Base-by-base conservation (phyloP, 208 protist genomes). In the Crithidia sp. region DNA sequence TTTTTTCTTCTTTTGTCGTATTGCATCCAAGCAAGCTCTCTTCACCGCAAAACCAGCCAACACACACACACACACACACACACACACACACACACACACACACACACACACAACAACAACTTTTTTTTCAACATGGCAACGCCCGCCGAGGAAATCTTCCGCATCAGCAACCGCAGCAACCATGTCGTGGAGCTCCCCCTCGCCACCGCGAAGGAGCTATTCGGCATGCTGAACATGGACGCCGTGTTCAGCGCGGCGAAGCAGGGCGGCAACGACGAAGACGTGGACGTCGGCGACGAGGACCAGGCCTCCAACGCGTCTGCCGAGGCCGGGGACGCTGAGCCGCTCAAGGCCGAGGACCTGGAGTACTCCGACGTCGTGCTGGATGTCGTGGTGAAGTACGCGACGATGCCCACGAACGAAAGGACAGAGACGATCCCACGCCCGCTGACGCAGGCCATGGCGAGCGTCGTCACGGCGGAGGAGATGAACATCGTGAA, bases 401-500 rank as follows among this genome's bases (percentile, higher is more conserved):
- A 87, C 74, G 77, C 82, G 19, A 55, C 62, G 56, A 55, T 91
- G 17, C 47, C 68, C 3, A 9, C 73, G 7, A 67, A 74, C 40
- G 41, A 67, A 36, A 71, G 77, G 41, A 85, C 76, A 6, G 67
- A 58, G 17, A 77, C 69, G 17, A 89, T 91, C 49, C 81, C 84
- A 17, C 75, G 71, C 55, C 86, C 89, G n/a, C 74, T 91, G 5
- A 73, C 74, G 6, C 52, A 62, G 2, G 71, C 70, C 39, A 54
- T 90, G 14, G 40, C 73, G 16, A 62, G 76, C 10, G 67, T 76
- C 47, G 79, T 87, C 10, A 64, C 50, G 16, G 10, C 66, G 9
- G 69, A 72, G 47, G 86, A 91, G 82, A 68, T 88, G 59, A 73
- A 85, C 16, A 80, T 92, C 49, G 59, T 89, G 1, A 56, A 56